Conservation (phyloP, 2,329 filamentous ascomycete genomes). For the Pseudogymnoascus sp. region DNA sequence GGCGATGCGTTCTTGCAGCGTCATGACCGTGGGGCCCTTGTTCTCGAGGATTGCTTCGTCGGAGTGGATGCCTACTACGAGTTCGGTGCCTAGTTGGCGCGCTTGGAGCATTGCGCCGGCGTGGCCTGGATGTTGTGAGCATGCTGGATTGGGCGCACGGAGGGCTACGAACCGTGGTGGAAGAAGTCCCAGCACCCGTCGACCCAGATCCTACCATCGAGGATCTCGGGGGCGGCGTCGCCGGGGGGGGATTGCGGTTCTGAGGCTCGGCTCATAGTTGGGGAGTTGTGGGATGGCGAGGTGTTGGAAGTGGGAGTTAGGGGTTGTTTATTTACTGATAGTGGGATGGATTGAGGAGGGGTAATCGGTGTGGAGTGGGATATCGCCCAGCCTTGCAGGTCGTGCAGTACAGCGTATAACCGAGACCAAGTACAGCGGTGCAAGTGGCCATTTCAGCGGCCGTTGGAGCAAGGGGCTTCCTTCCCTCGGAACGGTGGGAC, state of each 20-base stretch:
- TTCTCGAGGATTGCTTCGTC: conserved; percentile 94
- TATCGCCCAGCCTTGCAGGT: conserved; percentile 4
- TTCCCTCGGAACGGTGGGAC: not conserved
- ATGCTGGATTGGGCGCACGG: not conserved
- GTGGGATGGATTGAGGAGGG: conserved; percentile 6
- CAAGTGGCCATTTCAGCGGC: not conserved
- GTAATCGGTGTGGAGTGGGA: not conserved
- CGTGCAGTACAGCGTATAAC: not conserved
- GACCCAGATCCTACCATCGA: conserved; percentile 80
- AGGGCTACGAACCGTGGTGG: conserved; percentile 64
- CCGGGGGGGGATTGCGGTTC: conserved; percentile 18
- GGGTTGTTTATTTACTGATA: conserved; percentile 8
- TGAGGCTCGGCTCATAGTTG: not conserved
- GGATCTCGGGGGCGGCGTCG: conserved; percentile 24
- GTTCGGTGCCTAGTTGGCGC: conserved; percentile 77
- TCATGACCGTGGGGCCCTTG: conserved; percentile 98
- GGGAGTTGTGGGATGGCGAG: not conserved
- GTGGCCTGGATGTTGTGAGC: conserved; percentile 54
- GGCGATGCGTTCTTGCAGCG: conserved; percentile 73
- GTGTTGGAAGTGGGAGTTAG: not conserved
- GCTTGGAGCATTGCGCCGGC: conserved; percentile 96
- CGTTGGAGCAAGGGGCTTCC: not conserved
- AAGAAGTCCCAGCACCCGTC: conserved; percentile 99
- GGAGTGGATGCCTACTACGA: conserved; percentile 88
- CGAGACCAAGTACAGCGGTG: not conserved